Evolutionary conservation across 108 stramenopile species (phyloP).

Genomic region (Schizochytrium sp.): DNA sequence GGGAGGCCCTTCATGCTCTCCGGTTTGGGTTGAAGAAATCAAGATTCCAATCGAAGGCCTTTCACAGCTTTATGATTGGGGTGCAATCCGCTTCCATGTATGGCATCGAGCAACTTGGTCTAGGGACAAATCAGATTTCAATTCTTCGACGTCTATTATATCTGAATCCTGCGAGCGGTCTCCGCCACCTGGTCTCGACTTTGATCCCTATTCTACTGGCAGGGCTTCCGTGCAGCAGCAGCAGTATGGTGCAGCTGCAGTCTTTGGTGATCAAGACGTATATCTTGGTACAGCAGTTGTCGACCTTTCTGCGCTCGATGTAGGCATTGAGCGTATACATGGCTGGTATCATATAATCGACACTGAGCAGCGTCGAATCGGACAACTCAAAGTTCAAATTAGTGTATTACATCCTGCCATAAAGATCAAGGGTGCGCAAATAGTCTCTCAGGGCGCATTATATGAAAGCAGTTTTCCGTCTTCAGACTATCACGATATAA

Average conservation of each 20-base stretch:
- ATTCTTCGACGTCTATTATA: neutral
- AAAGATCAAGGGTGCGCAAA: too few relatives aligned
- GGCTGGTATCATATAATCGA: slow-evolving; percentile 56
- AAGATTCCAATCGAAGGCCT: neutral
- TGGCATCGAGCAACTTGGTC: slow-evolving; percentile 13
- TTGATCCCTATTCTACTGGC: slow-evolving; percentile 18
- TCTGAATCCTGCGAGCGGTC: neutral
- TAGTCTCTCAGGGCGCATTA: too few relatives aligned
- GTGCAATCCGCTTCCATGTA: slow-evolving; percentile 5
- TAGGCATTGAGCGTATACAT: neutral
- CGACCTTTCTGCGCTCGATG: slow-evolving; percentile 3
- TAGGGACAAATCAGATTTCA: neutral
- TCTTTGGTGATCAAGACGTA: neutral
- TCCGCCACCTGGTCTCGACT: slow-evolving; percentile 36
- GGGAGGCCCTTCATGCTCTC: neutral
- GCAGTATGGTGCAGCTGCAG: neutral
- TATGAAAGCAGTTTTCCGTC: too few relatives aligned
- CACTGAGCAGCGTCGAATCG: slow-evolving; percentile 46
- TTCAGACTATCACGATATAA: too few relatives aligned
- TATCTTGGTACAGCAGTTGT: slow-evolving; percentile 24
- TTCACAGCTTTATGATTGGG: neutral
- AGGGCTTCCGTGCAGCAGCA: neutral
- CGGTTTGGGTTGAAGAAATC: slow-evolving; percentile 3
- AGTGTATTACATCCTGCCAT: neutral
- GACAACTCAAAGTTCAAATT: slow-evolving; percentile 46